These are phyloP conservation scores for Chamaecrista fasciculata DNA, from an alignment of 306 rosid genomes.

Conservation along the genomic window DNA sequence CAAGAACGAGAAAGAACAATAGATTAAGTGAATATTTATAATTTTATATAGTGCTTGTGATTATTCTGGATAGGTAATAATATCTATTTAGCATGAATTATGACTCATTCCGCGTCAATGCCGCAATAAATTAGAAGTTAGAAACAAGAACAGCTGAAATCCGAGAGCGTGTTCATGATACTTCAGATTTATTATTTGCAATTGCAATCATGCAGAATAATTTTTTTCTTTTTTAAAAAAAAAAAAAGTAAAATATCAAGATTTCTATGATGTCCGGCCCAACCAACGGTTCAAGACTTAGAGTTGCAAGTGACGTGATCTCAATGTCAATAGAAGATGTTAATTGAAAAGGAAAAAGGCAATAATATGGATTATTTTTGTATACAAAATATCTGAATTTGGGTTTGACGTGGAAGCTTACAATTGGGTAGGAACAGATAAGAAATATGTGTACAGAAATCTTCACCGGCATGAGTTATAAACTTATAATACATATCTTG, in stretches of 20 bases:
- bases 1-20: too few relatives aligned
- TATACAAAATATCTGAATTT: constrained; percentile 33
- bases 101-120: too few relatives aligned
- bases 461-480: constrained; percentile 21
- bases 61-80: too few relatives aligned
- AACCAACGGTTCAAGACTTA: background rate
- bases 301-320: background rate
- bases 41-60: too few relatives aligned
- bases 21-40: too few relatives aligned
- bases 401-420: constrained; percentile 41
- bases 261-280: background rate
- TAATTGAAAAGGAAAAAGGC: background rate
- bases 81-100: too few relatives aligned
- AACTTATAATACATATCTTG: background rate
- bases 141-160: constrained; percentile 27
- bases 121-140: too few relatives aligned
- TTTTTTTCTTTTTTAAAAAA: too few relatives aligned
- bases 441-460: constrained; percentile 58
- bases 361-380: too few relatives aligned
- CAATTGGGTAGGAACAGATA: constrained; percentile 45
- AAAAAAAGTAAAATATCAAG: constrained; percentile 28
- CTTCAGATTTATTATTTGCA: constrained; percentile 17
- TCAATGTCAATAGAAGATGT: background rate
- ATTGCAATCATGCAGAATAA: constrained; percentile 30
- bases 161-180: background rate